Evolutionary conservation across 345 rosid species (phyloP), one percentile per base, ranked within the genome.

Genomic region (Camelina sativa): DNA sequence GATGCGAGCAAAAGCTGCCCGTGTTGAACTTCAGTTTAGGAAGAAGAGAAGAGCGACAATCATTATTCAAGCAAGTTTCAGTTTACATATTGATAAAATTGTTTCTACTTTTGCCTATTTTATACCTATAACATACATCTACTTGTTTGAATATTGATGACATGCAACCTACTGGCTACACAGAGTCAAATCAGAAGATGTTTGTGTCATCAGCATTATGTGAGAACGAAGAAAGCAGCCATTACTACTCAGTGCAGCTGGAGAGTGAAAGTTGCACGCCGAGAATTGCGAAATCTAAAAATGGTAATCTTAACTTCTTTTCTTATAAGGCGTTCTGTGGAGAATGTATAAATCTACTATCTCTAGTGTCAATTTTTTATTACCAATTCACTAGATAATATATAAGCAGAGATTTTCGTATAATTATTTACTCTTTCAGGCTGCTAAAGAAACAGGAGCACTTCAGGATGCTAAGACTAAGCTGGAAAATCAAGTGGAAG

Each of bases 1-100:
- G 55, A 83, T 90, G 80, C 90, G 93, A 69, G 86, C 86, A 55
- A 89, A 90, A 91, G 86, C 84, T 82, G 90, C 93, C 81, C 82
- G 83, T 51, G 80, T 75, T 71, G 92, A 87, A 77, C 86, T 87
- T 72, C 82, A 67, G 50, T 80, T 84, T 67, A 89, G 87, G 79
- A 89, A 80, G 89, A 86, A 77, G 79, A 86, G 79, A 56, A 86
- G 56, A 81, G 97, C 96, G 38, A 90, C 97, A 17, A 82, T 78
- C 62, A 50, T 80, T 60, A 89, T 95, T 77, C 97, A 92, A 90
- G 99, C 85, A 85, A 75, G 79, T 59, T 52, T 47, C 50, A 54
- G 37, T 43, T 54, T 37, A n/a, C 75, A 17, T 13, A 16, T 22
- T 69, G 51, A 57, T 64, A 46, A 56, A 22, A 11, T 40, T 72